These are phyloP conservation scores for Aphanocladium album DNA, from an alignment of 2,329 filamentous ascomycete species.

Conservation along the genomic window DNA sequence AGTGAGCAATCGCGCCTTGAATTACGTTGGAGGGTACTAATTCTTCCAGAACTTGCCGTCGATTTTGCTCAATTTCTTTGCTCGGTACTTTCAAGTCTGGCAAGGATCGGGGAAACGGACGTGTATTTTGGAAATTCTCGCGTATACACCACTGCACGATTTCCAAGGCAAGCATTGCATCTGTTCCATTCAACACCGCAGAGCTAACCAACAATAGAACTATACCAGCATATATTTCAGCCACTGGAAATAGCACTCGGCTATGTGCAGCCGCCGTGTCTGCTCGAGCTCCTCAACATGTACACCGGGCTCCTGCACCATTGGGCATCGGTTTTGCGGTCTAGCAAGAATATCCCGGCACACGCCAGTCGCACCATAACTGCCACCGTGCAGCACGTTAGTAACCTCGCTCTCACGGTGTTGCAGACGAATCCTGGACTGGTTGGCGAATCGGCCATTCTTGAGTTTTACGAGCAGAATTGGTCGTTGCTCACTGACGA, in stretches of 20 bases:
- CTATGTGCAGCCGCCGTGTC: slow-evolving; percentile 46
- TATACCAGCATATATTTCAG: slow-evolving; percentile 43
- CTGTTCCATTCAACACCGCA: slow-evolving; percentile 6
- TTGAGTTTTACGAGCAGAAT: slow-evolving; percentile 65
- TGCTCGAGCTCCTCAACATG: slow-evolving; percentile 56
- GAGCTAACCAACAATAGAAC: slow-evolving; percentile 36
- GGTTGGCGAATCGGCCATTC: slow-evolving; percentile 49
- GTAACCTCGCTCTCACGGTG: slow-evolving; percentile 54
- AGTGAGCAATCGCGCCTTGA: slow-evolving; percentile 11
- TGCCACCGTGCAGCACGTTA: slow-evolving; percentile 43
- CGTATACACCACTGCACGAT: slow-evolving; percentile 47
- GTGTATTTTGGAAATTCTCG: slow-evolving; percentile 53
- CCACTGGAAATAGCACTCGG: slow-evolving; percentile 48
- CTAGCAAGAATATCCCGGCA: slow-evolving; percentile 30
- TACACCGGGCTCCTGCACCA: slow-evolving; percentile 63
- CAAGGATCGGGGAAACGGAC: slow-evolving; percentile 52
- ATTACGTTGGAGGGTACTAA: slow-evolving; percentile 7
- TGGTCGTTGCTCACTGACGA: slow-evolving; percentile 51
- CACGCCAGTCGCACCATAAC: slow-evolving; percentile 35
- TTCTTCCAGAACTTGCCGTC: slow-evolving; percentile 39
- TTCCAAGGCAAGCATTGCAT: slow-evolving; percentile 46
- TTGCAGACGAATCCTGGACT: slow-evolving; percentile 46
- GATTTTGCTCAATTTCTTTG: slow-evolving; percentile 45
- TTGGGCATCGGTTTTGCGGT: slow-evolving; percentile 46
- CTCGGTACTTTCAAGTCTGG: slow-evolving; percentile 54